Base-by-base conservation (phyloP, 495 filamentous ascomycete species). In the Hypoxylon subgilvum region DNA sequence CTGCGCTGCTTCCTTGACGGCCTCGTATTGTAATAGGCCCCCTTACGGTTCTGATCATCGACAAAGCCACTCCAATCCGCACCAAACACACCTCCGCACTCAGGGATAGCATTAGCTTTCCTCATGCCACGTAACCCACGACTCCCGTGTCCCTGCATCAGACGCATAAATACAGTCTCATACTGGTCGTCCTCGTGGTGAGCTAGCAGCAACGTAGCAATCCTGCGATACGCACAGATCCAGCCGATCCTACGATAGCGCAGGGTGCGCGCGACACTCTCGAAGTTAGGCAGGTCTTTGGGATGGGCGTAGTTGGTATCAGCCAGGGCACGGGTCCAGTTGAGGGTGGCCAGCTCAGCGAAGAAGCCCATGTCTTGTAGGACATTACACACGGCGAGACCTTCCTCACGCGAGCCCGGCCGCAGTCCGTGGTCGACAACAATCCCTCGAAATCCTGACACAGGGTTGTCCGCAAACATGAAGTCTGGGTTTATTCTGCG, bases 141-240 rank as follows among this genome's bases (percentile, higher is more conserved):
- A 18, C 81, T 79, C 7, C 78, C 74, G 34, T 87, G 85, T 4
- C 86, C 84, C 14, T 73, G 69, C 0, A 84, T 71, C 31, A 97
- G 66, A 35, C 91, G 78, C 84, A 88, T 86, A 34, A 98, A 68
- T 3, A 95, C 80, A 0, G 93, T 96, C 72, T 98, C 94, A 30
- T 90, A 89, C 61, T 88, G 85, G 68, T 97, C 92, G 66, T 92
- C 88, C 57, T 81, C 76, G 70, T 97, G 93, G 69, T 98, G 93
- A 5, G 86, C 93, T 27, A 90, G 72, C 2, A 96, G 72, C 2
- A 96, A 57, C 2, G 82, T 76, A 17, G 70, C 66, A 19, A 88
- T 79, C 0, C 67, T 44, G 4, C 69, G 32, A 1, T 74, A 63
- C 14, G 65, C 65, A 67, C 89, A 93, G 10, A 79, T 80, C n/a